Evolutionary conservation across 371 early-diverging fungal species (phyloP).

Genomic region (Mucor circinelloides): DNA sequence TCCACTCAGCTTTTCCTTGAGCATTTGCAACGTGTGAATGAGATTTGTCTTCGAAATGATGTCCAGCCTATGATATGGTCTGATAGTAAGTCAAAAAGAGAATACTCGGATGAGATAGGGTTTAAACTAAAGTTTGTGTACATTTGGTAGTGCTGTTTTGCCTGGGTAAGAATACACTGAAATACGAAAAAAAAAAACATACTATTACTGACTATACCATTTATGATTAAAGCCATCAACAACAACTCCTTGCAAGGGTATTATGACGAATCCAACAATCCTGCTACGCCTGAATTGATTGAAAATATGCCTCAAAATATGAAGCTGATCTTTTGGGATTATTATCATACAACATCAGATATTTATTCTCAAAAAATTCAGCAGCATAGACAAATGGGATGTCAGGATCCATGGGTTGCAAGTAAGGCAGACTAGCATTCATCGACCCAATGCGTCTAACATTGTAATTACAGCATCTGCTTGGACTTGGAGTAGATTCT

Average conservation of each 20-base stretch:
- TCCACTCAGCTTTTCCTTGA: conserved; percentile 76
- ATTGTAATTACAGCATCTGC: conserved; percentile 41
- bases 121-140: background rate
- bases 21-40: conserved; percentile 73
- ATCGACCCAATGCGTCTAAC: background rate
- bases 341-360: conserved; percentile 76
- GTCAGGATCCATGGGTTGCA: conserved; percentile 79
- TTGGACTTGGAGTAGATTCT: conserved; percentile 89
- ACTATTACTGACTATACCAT: conserved; percentile 23
- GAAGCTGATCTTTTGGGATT: conserved; percentile 88
- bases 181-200: background rate
- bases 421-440: conserved; percentile 29
- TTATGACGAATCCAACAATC: conserved; percentile 70
- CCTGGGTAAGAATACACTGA: conserved; percentile 30
- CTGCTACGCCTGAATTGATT: conserved; percentile 56
- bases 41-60: conserved; percentile 65
- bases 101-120: background rate
- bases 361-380: conserved; percentile 75
- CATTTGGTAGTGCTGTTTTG: conserved; percentile 62
- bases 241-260: conserved; percentile 80
- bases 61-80: conserved; percentile 88
- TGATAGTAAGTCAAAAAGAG: conserved; percentile 62
- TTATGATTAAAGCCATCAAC: conserved; percentile 58
- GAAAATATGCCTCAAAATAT: conserved; percentile 68
- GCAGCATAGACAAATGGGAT: conserved; percentile 82